phyloP scores from a whole-genome alignment of 345 rosid species.

The Orychophragmus violaceus region DNA sequence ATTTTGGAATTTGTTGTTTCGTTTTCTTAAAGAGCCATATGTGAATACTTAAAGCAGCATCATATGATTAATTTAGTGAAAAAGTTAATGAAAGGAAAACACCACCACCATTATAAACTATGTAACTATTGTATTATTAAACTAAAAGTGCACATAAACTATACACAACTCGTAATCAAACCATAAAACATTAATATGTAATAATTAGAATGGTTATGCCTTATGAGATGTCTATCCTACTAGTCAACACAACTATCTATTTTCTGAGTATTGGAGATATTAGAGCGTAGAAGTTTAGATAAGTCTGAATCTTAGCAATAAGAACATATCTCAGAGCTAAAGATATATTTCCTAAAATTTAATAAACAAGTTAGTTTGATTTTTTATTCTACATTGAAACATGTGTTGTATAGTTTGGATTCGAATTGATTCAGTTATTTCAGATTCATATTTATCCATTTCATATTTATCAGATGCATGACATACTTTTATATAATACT shows the following conservation, averaged over 20 bases:
- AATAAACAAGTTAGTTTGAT: no score
- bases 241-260: no score
- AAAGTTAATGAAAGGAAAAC: no score
- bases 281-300: no score
- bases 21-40: neutral
- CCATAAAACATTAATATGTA: neutral
- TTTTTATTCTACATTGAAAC: no score
- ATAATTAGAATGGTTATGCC: neutral
- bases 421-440: neutral
- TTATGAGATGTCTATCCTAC: neutral
- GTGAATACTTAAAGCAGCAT: neutral
- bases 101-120: no score
- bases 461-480: neutral
- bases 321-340: no score
- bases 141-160: neutral
- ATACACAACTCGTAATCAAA: neutral
- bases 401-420: neutral
- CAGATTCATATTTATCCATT: neutral
- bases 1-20: neutral
- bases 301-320: no score
- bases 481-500: no score
- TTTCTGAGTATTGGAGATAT: no score
- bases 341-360: no score
- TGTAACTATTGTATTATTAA: neutral
- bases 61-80: no score